Evolutionary conservation across 2,329 filamentous ascomycete species (phyloP).

Genomic region (Helotiales sp.): DNA sequence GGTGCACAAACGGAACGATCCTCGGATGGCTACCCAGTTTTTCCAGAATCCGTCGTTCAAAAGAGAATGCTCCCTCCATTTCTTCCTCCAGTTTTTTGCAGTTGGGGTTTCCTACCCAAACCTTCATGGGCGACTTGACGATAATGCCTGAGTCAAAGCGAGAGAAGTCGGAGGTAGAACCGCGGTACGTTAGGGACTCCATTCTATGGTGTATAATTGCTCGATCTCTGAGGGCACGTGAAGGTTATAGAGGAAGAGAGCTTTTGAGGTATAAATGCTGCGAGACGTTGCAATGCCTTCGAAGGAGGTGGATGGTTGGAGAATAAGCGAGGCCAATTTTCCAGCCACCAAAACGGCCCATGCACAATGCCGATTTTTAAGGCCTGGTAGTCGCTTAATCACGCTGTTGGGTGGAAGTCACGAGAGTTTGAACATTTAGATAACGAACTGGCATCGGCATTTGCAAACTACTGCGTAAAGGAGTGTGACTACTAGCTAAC

Average conservation of each 20-base stretch:
- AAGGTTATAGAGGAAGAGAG: neutral
- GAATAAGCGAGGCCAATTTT: slow-evolving; percentile 6
- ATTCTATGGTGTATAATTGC: slow-evolving; percentile 17
- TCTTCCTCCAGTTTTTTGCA: slow-evolving; percentile 19
- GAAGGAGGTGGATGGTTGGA: neutral
- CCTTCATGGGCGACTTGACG: slow-evolving; percentile 18
- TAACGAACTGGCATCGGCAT: neutral
- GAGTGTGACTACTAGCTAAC: neutral
- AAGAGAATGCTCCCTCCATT: slow-evolving; percentile 12
- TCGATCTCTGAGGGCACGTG: neutral
- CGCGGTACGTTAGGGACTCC: slow-evolving; percentile 18
- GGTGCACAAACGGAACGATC: slow-evolving; percentile 18
- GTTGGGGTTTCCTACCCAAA: slow-evolving; percentile 24
- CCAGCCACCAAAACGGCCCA: slow-evolving; percentile 6
- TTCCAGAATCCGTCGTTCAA: slow-evolving; percentile 16
- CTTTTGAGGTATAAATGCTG: slow-evolving; percentile 13
- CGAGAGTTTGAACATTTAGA: slow-evolving; percentile 3
- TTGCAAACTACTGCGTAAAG: neutral
- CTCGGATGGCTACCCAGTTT: slow-evolving; percentile 16
- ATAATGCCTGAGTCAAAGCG: slow-evolving; percentile 17
- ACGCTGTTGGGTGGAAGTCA: neutral
- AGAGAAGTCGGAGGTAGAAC: slow-evolving; percentile 25
- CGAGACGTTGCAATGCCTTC: neutral
- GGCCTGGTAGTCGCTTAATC: neutral
- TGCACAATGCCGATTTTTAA: slow-evolving; percentile 1